Evolutionary conservation across 78 protist species (phyloP).

Genomic region (Chrysochromulina parva): DNA sequence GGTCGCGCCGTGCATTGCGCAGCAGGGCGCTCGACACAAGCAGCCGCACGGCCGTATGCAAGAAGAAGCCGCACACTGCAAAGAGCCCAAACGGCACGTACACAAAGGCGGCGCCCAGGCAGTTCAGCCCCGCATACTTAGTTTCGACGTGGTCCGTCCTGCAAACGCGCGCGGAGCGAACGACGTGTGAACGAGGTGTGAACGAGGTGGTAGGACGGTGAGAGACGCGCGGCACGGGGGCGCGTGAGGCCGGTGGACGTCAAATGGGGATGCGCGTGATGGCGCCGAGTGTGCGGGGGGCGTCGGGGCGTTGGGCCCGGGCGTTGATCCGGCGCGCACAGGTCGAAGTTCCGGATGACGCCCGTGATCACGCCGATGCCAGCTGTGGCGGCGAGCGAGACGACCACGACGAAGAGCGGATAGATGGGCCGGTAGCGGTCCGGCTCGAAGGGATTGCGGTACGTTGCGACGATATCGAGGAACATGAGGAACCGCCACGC

Average conservation of each 20-base stretch:
- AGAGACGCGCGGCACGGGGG: too few relatives aligned
- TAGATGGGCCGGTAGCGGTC: neutral
- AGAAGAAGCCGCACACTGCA: neutral
- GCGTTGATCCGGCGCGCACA: neutral
- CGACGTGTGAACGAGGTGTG: too few relatives aligned
- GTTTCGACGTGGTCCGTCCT: too few relatives aligned
- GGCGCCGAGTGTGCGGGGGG: too few relatives aligned
- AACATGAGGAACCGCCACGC: neutral
- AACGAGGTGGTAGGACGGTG: too few relatives aligned
- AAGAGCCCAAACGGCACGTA: neutral
- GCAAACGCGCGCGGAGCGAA: too few relatives aligned
- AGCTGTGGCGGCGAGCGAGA: neutral
- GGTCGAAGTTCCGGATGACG: neutral
- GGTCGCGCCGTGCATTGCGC: neutral
- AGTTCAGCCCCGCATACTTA: neutral
- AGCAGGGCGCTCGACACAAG: neutral
- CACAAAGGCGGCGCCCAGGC: neutral
- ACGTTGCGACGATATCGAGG: neutral
- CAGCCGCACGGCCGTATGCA: neutral
- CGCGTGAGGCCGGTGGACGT: too few relatives aligned
- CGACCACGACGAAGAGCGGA: neutral
- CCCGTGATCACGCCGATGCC: neutral
- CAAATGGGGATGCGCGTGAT: too few relatives aligned
- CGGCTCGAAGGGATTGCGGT: conserved; percentile 12
- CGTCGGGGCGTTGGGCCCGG: too few relatives aligned